Evolutionary conservation across 306 rosid species (phyloP).

Genomic region (Nissolia schottii): DNA sequence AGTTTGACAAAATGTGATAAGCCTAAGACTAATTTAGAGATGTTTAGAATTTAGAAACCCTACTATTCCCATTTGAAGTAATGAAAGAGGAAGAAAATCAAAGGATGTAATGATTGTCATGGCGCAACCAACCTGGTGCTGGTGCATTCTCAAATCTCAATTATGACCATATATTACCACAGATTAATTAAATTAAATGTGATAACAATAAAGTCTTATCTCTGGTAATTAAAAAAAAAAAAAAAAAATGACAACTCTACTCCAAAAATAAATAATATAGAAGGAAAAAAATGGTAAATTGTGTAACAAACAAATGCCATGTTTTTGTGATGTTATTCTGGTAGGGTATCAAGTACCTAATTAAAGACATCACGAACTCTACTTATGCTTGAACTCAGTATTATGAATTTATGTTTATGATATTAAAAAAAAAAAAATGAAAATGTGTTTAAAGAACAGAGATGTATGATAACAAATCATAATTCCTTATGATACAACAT

Average conservation of each 20-base stretch:
- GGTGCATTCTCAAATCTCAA: slow-evolving; percentile 27
- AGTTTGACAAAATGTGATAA: slow-evolving; percentile 1
- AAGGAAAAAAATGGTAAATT: neutral
- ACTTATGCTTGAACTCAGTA: neutral
- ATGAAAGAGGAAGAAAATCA: neutral
- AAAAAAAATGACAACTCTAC: neutral
- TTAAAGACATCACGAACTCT: neutral
- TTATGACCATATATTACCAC: slow-evolving; percentile 26
- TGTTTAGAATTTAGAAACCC: neutral
- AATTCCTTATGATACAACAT: slow-evolving; percentile 23
- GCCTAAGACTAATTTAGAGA: slow-evolving; percentile 1
- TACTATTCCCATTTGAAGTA: slow-evolving; percentile 9
- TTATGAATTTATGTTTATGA: neutral
- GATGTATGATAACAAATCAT: neutral
- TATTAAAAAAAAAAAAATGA: neutral
- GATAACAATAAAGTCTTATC: neutral
- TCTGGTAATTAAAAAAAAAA: no score
- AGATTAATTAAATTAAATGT: neutral
- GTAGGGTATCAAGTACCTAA: neutral
- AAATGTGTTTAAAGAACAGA: neutral
- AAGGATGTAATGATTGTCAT: slow-evolving; percentile 30
- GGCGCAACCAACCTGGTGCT: slow-evolving; percentile 34
- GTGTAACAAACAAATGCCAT: neutral
- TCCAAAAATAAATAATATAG: neutral
- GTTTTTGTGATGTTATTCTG: neutral